phyloP scores from a whole-genome alignment of 1,284 basidiomycete species.

The Malassezia obtusa region DNA sequence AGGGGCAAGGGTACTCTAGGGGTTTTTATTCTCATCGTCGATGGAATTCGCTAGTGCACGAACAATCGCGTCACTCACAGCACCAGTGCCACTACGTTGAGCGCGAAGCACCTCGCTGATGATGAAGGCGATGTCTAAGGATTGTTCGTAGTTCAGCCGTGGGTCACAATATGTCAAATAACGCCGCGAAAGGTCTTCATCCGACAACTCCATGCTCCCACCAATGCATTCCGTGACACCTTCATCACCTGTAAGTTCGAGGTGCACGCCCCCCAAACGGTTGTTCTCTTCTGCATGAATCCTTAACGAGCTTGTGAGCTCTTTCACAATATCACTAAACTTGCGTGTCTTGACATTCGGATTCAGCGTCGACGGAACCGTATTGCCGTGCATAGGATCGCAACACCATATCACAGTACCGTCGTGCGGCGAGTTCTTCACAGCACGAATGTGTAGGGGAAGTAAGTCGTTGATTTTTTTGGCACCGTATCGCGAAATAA shows the following conservation, averaged over 20 bases:
- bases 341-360: constrained; percentile 58
- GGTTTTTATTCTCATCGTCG: background rate
- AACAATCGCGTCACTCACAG: background rate
- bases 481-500: constrained; percentile 89
- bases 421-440: constrained; percentile 64
- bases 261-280: constrained; percentile 81
- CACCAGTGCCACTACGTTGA: constrained; percentile 22
- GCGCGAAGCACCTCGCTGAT: constrained; percentile 35
- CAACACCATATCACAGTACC: constrained; percentile 78
- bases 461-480: constrained; percentile 62
- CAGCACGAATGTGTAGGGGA: constrained; percentile 70
- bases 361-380: constrained; percentile 35
- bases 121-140: constrained; percentile 48
- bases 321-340: constrained; percentile 80
- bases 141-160: constrained; percentile 55
- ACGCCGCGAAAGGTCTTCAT: constrained; percentile 53
- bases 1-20: background rate
- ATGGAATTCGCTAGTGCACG: background rate
- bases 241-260: constrained; percentile 92
- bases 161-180: constrained; percentile 50
- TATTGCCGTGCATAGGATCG: constrained; percentile 92
- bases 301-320: constrained; percentile 69
- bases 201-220: constrained; percentile 55
- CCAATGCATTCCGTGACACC: constrained; percentile 64
- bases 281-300: constrained; percentile 54